Percentiles rank a stretch among this genome's conserved stretches.
These are phyloP conservation scores for Myrica gale DNA, from an alignment of 306 rosid genomes.

Conservation along the genomic window DNA sequence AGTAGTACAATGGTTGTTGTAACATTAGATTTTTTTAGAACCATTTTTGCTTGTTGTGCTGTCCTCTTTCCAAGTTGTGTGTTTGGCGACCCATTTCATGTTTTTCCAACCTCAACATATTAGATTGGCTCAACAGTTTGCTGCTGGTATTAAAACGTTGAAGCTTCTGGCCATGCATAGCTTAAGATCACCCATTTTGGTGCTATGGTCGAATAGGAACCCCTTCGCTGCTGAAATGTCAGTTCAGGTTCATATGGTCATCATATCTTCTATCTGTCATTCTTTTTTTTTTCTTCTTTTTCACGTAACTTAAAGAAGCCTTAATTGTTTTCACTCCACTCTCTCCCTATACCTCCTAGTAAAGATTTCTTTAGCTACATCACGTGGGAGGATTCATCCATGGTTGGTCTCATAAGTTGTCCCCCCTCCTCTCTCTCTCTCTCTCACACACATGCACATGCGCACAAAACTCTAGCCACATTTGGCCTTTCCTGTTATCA, in stretches of 20 bases:
- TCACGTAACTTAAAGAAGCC: not conserved
- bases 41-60: not conserved
- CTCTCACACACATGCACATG: accelerated
- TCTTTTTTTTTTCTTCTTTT: not conserved
- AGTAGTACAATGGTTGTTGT: not conserved
- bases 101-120: not conserved
- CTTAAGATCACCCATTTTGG: not conserved
- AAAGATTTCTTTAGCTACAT: not conserved
- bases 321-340: not conserved
- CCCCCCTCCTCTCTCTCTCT: not conserved
- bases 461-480: not conserved
- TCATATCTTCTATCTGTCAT: not conserved
- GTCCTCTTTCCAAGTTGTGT: not conserved
- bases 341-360: not conserved
- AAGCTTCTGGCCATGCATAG: not conserved
- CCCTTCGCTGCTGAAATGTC: not conserved
- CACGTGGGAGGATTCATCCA: not conserved
- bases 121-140: not conserved
- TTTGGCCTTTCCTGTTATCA: not conserved
- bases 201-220: not conserved
- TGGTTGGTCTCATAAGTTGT: not conserved
- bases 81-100: not conserved
- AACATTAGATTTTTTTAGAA: not conserved
- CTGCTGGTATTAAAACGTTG: not conserved
- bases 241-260: not conserved